Conservation (phyloP, 495 filamentous ascomycete species). For the Penicillium chermesinum region DNA sequence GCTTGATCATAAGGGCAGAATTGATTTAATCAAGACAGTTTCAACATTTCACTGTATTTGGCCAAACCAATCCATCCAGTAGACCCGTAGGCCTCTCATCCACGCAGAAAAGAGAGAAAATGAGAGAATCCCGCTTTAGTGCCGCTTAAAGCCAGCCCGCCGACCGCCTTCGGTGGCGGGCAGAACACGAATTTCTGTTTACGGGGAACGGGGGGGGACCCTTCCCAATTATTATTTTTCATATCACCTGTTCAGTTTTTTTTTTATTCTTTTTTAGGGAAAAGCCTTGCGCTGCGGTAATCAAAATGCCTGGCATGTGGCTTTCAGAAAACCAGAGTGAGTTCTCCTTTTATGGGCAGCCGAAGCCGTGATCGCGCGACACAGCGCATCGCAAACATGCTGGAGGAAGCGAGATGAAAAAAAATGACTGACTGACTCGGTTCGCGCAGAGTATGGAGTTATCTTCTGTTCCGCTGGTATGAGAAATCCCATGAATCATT, state of each 20-base stretch:
- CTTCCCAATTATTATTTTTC: neutral
- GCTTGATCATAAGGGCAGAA: neutral
- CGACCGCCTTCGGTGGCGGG: slow-evolving; percentile 13
- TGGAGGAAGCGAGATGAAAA: no score
- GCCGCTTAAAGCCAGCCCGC: slow-evolving; percentile 8
- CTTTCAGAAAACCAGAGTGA: slow-evolving; percentile 91
- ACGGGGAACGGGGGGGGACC: slow-evolving; percentile 2
- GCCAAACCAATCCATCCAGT: no score
- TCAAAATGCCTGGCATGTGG: slow-evolving; percentile 76
- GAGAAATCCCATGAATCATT: slow-evolving; percentile 26
- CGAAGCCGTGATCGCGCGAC: neutral
- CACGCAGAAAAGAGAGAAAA: slow-evolving; percentile 2
- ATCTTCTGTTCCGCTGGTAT: slow-evolving; percentile 93
- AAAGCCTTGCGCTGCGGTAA: neutral
- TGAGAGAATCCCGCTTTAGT: slow-evolving; percentile 1
- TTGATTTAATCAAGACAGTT: neutral
- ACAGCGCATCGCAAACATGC: neutral
- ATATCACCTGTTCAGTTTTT: neutral
- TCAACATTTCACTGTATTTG: no score
- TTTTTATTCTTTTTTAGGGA: neutral
- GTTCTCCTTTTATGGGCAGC: slow-evolving; percentile 21
- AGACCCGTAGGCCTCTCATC: no score
- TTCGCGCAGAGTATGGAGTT: slow-evolving; percentile 75
- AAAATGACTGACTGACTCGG: slow-evolving; percentile 1
- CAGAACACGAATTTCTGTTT: slow-evolving; percentile 17